Base-by-base conservation (phyloP, 1,284 basidiomycete genomes). In the Rugosomyces carneus region DNA sequence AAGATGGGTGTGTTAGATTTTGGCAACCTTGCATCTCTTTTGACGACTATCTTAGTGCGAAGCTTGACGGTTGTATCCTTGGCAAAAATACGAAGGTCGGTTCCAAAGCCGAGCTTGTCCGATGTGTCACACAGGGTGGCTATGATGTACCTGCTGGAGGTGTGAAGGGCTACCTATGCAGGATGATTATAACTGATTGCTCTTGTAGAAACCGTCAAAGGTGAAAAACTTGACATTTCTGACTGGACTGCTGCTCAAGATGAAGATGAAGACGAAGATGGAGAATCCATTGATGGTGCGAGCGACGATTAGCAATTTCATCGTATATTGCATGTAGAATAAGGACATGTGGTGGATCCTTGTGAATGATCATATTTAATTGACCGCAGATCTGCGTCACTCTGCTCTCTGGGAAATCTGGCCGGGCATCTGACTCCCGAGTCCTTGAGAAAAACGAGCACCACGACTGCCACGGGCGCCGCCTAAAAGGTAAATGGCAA, bases 21-120 rank as follows among this genome's bases (percentile, higher is more conserved):
- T 27, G 37, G 34, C 37, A 3, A 35, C 36, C 34, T 43, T 34
- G 9, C 20, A 37, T 10, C 10, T 38, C 11, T 10, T 44, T 32
- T 34, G 27, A 47, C 26, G 1, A 26, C 24, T 16, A 10, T 21
- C 10, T 20, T 56, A 95, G 93, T 7, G 92, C 84, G 13, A 93
- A 92, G 61, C 69, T 99, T 4, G 95, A 98, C 38, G 87, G 89
- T 35, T 90, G 84, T 53, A 87, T 98, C 40, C 68, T 98, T 1
- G 90, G 93, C 11, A 81, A 80, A 47, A 84, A 84, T 52, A 92
- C 89, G 0, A 81, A 78, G 50, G 74, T 98, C 11, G 92, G 93
- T 6, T 73, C 76, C 34, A 90, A 89, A 60, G 82, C 87, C 1
- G 81, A 86, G 54, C 69, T 98, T 50, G 76, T 78, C 46, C 81